Percentiles rank a stretch among this genome's conserved stretches.
These are phyloP conservation scores for Russula lepida DNA, from an alignment of 768 basidiomycete genomes.

Conservation along the genomic window DNA sequence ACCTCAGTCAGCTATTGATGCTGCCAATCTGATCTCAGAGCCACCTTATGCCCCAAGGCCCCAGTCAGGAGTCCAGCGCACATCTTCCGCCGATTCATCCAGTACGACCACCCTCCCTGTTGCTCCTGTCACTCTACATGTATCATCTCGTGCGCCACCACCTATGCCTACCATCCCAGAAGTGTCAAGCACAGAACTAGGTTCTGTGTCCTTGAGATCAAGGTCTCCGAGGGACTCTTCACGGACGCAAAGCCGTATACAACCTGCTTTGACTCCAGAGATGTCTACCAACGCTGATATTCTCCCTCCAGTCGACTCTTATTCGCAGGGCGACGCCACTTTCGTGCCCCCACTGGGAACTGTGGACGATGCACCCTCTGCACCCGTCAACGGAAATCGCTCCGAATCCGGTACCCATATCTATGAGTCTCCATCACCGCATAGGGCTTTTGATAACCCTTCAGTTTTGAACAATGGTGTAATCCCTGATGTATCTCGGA, in stretches of 20 bases:
- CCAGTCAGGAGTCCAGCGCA: not conserved
- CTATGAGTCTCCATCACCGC: slow-evolving; percentile 4
- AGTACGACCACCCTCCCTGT: slow-evolving; percentile 19
- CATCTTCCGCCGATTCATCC: slow-evolving; percentile 4
- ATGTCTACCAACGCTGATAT: not conserved
- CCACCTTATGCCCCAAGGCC: not conserved
- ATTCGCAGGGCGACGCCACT: not conserved
- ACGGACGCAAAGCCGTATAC: not conserved
- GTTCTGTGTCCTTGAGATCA: not conserved
- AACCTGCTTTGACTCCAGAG: not conserved
- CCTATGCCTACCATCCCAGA: slow-evolving; percentile 20
- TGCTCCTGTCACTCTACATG: not conserved
- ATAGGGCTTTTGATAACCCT: not conserved
- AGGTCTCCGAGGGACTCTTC: slow-evolving; percentile 4
- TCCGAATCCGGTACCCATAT: not conserved
- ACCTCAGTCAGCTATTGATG: not conserved
- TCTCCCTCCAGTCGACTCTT: not conserved
- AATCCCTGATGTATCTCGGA: not conserved
- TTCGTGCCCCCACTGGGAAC: slow-evolving; percentile 11
- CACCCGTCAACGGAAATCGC: not conserved
- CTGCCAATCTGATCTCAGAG: not conserved
- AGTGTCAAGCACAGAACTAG: slow-evolving; percentile 15
- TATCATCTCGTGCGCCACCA: slow-evolving; percentile 4
- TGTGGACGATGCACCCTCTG: not conserved
- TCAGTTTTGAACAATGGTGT: not conserved